Evolutionary conservation across 2,329 filamentous ascomycete genomes (phyloP).

Genomic region (Aspergillus unguis): DNA sequence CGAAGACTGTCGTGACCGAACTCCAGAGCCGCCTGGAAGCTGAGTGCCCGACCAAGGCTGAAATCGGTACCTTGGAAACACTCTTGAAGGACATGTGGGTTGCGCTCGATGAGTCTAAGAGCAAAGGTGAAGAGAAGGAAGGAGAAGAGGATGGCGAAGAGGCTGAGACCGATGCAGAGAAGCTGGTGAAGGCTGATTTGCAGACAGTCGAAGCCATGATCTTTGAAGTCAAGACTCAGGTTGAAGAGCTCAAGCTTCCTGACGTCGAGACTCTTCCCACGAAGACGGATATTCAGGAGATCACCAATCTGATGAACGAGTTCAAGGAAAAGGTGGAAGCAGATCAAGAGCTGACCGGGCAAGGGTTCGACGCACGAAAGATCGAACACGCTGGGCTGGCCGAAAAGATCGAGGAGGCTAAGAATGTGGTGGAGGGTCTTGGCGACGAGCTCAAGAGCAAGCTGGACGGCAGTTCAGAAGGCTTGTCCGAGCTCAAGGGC

Average conservation of each 20-base stretch:
- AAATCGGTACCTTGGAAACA: conserved; percentile 71
- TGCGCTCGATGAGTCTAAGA: conserved; percentile 68
- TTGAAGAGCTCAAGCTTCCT: conserved; percentile 69
- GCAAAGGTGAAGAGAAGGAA: conserved; percentile 44
- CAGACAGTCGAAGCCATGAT: conserved; percentile 77
- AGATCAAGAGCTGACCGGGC: conserved; percentile 70
- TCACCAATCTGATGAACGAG: conserved; percentile 69
- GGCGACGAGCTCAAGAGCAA: conserved; percentile 72
- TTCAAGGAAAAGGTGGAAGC: conserved; percentile 61
- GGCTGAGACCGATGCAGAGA: conserved; percentile 48
- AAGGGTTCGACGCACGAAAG: conserved; percentile 79
- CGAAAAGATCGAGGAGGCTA: conserved; percentile 75
- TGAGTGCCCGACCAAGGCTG: conserved; percentile 70
- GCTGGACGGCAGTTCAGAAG: conserved; percentile 69
- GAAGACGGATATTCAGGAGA: conserved; percentile 69
- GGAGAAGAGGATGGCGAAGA: not conserved
- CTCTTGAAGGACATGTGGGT: conserved; percentile 74
- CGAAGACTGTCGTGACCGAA: conserved; percentile 67
- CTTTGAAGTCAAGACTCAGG: conserved; percentile 75
- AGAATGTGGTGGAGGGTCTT: conserved; percentile 71
- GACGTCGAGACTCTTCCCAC: conserved; percentile 68
- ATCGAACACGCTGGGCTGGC: conserved; percentile 75
- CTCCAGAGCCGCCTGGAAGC: conserved; percentile 65
- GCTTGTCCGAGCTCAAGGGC: conserved; percentile 56
- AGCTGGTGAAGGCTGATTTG: conserved; percentile 75